Evolutionary conservation across 495 filamentous ascomycete genomes (phyloP), one percentile per base, ranked within the genome.

Genomic region (Hypoxylon trugodes): DNA sequence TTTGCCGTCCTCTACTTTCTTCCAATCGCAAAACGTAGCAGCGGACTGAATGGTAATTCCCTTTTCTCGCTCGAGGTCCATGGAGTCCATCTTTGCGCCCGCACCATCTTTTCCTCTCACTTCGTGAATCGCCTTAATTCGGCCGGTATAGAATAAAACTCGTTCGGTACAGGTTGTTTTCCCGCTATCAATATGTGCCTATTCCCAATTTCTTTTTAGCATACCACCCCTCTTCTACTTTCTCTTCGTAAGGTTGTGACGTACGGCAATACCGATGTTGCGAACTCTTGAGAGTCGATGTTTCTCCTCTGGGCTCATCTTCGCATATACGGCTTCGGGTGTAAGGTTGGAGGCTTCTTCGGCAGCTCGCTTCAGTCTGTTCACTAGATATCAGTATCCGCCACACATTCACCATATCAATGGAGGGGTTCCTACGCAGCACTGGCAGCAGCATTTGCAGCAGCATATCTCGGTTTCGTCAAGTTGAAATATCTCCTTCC

Each of bases 21-120:
- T 76, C 96, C 96, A 99, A 78, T 99, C 93, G 77, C 93, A 96
- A 75, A 96, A 99, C 1, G 95, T 98, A 18, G 95, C 95, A 35
- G 95, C 95, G 50, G 93, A 97, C 79, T 98, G 94, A 64, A 98
- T 98, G 53, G 95, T 98, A 73, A 98, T 98, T 72, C 95, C 95
- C 82, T 97, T 95, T 72, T 98, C 95, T 73, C 95, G 84, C 76
- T 99, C 96, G 61, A 99, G 78, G 45, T 98, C 96, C 96, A 99
- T 99, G 6, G 93, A 97, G 82, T 99, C 96, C 96, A 99, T 99
- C 80, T 99, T 99, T 41, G 96, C 96, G 66, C 96, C 96, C 15
- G 98, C 92, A 32, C 89, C 86, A 80, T 99, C 96, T 66, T 92
- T 92, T 30, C 96, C 96, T 62, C 96, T 86, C 25, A 99, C 96